Percentiles rank a stretch among this genome's conserved stretches.
Evolutionary conservation across 129 eudicot species (phyloP).

Genomic region (Lonicera japonica): DNA sequence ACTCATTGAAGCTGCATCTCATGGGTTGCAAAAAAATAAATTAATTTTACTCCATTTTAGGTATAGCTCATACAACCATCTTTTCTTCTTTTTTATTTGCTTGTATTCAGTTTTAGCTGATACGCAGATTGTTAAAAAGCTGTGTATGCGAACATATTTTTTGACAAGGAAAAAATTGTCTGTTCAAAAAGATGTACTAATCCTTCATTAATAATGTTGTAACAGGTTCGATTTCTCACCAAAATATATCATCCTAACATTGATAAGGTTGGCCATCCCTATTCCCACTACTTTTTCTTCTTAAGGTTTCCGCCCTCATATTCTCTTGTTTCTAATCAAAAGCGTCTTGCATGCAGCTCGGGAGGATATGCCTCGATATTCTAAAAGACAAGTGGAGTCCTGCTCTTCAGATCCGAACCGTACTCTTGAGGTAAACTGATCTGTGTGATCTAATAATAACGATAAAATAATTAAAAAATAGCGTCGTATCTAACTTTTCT

Average conservation of each 20-base stretch:
- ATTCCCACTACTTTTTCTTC: constrained; percentile 1
- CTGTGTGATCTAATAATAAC: neutral
- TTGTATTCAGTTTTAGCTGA: too few relatives aligned
- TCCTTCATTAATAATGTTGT: constrained; percentile 8
- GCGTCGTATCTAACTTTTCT: neutral
- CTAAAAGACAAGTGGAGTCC: constrained; percentile 99
- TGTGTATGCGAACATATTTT: neutral
- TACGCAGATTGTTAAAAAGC: too few relatives aligned
- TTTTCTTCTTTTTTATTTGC: too few relatives aligned
- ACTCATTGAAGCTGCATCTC: too few relatives aligned
- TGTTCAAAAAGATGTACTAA: neutral
- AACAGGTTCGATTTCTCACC: constrained; percentile 93
- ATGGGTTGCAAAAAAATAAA: too few relatives aligned
- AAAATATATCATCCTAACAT: constrained; percentile 96
- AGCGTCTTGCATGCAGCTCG: constrained; percentile 56
- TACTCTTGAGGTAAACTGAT: constrained; percentile 61
- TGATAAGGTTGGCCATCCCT: constrained; percentile 60
- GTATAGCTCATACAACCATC: too few relatives aligned
- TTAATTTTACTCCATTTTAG: too few relatives aligned
- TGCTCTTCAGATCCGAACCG: constrained; percentile 95
- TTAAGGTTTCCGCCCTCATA: neutral
- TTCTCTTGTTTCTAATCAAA: constrained; percentile 4
- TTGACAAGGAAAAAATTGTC: too few relatives aligned
- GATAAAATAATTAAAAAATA: too few relatives aligned
- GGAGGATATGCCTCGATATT: constrained; percentile 95